Base-by-base conservation (phyloP, 306 rosid species). In the Dryas octopetala region DNA sequence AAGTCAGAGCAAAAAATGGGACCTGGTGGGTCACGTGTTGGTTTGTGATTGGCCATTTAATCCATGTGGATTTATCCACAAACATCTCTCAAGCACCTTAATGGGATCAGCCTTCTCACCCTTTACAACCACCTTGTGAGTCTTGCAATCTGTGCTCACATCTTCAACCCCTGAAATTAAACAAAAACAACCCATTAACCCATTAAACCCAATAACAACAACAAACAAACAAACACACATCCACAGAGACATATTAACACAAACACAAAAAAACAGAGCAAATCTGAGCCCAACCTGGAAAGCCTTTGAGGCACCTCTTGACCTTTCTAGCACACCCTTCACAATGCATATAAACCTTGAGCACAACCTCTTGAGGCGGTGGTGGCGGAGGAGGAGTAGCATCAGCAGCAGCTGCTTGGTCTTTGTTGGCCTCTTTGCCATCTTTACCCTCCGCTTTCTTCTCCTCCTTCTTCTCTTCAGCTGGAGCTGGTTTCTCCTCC, bases 311-410 rank as follows among this genome's bases (percentile, higher is more conserved):
- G 23, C 93, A 84, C 7, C 95, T 85, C 49, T 91, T 90, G 71
- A 94, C 98, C 80, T 90, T 91, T 17, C 96, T 91, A 40, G 98
- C 98, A 77, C 98, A 94, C 4, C 97, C 98, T 82, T 94, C 96
- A 57, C 98, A 94, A 84, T 94, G 98, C 98, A 94, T 94, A 88
- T 70, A 90, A 9, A 91, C 98, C 75, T 78, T 81, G 62, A 94
- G 98, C 40, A 94, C 81, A 38, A 94, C 85, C 23, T 94, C 97
- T 19, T 89, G 80, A 8, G 93, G 90, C 28, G 90, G 81, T 0
- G 82, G n/a, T n/a, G n/a, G 76, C 2, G 76, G 73, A 5, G 80
- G 76, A 19, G 76, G 46, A 1, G 73, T 66, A 50, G 59, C n/a
- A 40, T 52, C 68, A 14, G 15, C 49, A 40, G 4, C 32, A 28